A percentile compares a stretch with the other conserved stretches of the same genome.
Evolutionary conservation across 78 protist species (phyloP).

Genomic region (Chrysochromulina tobinii): DNA sequence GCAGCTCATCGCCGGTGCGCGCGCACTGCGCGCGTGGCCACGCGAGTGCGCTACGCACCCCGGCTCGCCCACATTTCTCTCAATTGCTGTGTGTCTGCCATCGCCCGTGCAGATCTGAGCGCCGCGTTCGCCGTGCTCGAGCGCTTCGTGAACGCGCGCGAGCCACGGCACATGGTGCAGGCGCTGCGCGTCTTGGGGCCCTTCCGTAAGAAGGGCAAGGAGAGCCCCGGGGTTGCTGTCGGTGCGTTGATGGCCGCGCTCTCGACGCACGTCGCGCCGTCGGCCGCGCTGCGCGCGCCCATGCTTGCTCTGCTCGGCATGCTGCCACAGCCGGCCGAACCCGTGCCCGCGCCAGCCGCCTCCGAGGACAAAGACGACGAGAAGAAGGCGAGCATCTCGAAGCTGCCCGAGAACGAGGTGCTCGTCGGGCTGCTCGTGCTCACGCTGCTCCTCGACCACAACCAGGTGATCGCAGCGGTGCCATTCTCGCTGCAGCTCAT

Average conservation of each 20-base stretch:
- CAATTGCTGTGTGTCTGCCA: too few relatives aligned
- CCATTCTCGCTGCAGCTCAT: background rate
- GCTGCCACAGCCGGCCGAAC: background rate
- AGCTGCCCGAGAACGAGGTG: slow-evolving; percentile 71
- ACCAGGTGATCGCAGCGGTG: background rate
- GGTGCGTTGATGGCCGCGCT: background rate
- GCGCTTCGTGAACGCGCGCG: background rate
- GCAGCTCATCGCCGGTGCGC: too few relatives aligned
- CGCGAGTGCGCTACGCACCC: too few relatives aligned
- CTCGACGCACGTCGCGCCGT: background rate
- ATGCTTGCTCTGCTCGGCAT: background rate
- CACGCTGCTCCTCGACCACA: slow-evolving; percentile 69
- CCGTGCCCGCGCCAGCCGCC: background rate
- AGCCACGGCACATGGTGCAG: background rate
- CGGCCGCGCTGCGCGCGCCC: background rate
- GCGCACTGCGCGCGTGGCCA: too few relatives aligned
- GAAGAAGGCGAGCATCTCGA: background rate
- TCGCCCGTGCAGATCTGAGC: background rate
- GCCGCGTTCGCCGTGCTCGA: background rate
- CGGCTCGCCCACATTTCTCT: too few relatives aligned
- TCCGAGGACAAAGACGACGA: background rate
- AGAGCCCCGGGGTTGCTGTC: background rate
- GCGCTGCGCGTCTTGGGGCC: background rate
- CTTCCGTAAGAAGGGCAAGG: background rate
- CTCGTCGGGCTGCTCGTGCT: slow-evolving; percentile 69